phyloP scores from a whole-genome alignment of 768 basidiomycete genomes.

The Lenzites betulinus region DNA sequence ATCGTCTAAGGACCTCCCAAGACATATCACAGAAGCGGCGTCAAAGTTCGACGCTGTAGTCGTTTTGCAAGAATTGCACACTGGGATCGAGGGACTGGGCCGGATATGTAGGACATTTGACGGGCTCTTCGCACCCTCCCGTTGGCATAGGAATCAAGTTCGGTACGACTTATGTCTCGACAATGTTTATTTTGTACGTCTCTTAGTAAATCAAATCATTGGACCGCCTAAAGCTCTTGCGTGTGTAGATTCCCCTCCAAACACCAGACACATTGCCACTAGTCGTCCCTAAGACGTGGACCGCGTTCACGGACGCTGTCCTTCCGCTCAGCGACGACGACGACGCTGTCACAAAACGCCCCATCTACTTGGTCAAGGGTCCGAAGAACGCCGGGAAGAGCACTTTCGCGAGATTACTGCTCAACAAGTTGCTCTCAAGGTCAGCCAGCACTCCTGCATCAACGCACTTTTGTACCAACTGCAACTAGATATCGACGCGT shows the following conservation, averaged over 20 bases:
- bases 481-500: slow-evolving; percentile 68
- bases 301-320: slow-evolving; percentile 28
- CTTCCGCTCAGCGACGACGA: background rate
- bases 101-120: slow-evolving; percentile 63
- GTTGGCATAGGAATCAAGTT: slow-evolving; percentile 40
- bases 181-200: slow-evolving; percentile 51
- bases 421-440: slow-evolving; percentile 68
- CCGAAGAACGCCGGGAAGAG: slow-evolving; percentile 91
- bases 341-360: slow-evolving; percentile 3
- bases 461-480: background rate
- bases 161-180: slow-evolving; percentile 46
- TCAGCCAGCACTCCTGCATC: slow-evolving; percentile 35
- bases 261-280: slow-evolving; percentile 38
- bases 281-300: slow-evolving; percentile 40
- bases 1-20: slow-evolving; percentile 16
- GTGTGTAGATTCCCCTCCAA: slow-evolving; percentile 28
- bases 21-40: slow-evolving; percentile 14
- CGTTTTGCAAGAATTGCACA: slow-evolving; percentile 56
- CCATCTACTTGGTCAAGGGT: slow-evolving; percentile 74
- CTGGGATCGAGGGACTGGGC: slow-evolving; percentile 69
- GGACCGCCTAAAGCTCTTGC: slow-evolving; percentile 19
- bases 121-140: slow-evolving; percentile 58
- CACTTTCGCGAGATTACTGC: slow-evolving; percentile 72
- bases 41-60: slow-evolving; percentile 43
- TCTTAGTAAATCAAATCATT: background rate